Evolutionary conservation across 2,329 filamentous ascomycete genomes (phyloP), one percentile per base, ranked within the genome.

Genomic region (Neonectria magnoliae): DNA sequence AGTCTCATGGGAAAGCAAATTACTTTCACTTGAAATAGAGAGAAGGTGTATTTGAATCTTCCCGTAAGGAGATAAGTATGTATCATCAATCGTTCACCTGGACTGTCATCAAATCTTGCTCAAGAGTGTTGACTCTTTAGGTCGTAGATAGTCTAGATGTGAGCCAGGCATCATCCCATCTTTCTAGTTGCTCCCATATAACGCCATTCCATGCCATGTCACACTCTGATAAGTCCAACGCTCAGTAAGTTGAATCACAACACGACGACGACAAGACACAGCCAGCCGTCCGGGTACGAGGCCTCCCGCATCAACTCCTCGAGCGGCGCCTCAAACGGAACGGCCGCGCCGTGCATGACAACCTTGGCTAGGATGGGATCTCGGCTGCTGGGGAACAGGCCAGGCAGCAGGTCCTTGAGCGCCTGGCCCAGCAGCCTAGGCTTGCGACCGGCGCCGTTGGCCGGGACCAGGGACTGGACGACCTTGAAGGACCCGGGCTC

Each of bases 231-330:
- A 64, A 62, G 50, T 57, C 9, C 53, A 27, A n/a, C 53, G 58
- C 44, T 55, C 27, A 44, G 31, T 22, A 16, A 31, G 33, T 20
- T 16, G 20, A 22, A 50, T 77, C 67, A 82, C 75, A 93, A 84
- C 82, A 97, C 91, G 20, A 90, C 85, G 5, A 98, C 87, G 57
- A 93, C 92, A 45, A 98, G 80, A 78, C 93, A 93, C 27, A 97
- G 79, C 91, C 94, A 99, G 0, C 96, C 96, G 80, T 99, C 96
- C 0, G 93, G 90, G 82, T 98, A 98, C 2, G 93, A 89, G 4
- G 92, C 91, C 74, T 91, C 91, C 61, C 90, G 87, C 80, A 96
- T 92, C 62, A 99, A 78, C 51, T 98, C 95, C 74, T 93, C 92
- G 18, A 99, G 79, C 25, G 90, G 90, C 1, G 94, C 92, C 64